Conservation (phyloP, 2,329 filamentous ascomycete species). For the Arthrocladium fulminans region DNA sequence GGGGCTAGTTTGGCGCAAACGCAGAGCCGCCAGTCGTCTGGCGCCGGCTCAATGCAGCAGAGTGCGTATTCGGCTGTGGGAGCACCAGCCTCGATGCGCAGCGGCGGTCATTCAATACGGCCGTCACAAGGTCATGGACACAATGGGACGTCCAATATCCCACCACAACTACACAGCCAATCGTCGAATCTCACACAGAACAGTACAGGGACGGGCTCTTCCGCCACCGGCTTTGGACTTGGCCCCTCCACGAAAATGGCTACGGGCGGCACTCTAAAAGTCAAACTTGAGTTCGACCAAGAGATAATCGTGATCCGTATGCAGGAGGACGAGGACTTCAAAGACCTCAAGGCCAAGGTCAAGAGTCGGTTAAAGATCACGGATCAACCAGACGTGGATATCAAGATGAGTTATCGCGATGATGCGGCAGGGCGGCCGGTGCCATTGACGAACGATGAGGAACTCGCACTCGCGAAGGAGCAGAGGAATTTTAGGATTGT, state of each 20-base stretch:
- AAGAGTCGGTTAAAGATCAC: constrained; percentile 76
- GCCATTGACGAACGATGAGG: not conserved
- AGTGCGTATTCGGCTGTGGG: constrained; percentile 47
- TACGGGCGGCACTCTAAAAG: constrained; percentile 59
- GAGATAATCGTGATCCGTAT: constrained; percentile 89
- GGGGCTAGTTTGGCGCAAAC: constrained; percentile 58
- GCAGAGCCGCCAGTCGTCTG: constrained; percentile 54
- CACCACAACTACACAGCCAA: constrained; percentile 32
- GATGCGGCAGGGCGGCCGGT: not conserved
- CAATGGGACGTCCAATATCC: not conserved
- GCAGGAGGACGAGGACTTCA: constrained; percentile 66
- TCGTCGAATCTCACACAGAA: constrained; percentile 46
- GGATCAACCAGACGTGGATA: constrained; percentile 43
- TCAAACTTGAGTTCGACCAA: constrained; percentile 89
- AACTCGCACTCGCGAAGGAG: not conserved
- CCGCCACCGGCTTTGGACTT: constrained; percentile 9
- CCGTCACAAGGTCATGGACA: constrained; percentile 21
- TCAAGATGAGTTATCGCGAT: not conserved
- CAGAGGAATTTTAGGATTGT: not conserved
- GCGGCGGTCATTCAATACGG: constrained; percentile 31
- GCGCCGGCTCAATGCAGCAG: constrained; percentile 48
- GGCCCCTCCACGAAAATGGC: constrained; percentile 25
- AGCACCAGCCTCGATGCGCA: constrained; percentile 29
- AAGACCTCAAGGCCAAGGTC: constrained; percentile 74
- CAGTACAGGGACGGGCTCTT: constrained; percentile 29